A percentile compares a stretch with the other conserved stretches of the same genome.
Evolutionary conservation across 1,284 basidiomycete genomes (phyloP).

Genomic region (Ganoderma lingzhi): DNA sequence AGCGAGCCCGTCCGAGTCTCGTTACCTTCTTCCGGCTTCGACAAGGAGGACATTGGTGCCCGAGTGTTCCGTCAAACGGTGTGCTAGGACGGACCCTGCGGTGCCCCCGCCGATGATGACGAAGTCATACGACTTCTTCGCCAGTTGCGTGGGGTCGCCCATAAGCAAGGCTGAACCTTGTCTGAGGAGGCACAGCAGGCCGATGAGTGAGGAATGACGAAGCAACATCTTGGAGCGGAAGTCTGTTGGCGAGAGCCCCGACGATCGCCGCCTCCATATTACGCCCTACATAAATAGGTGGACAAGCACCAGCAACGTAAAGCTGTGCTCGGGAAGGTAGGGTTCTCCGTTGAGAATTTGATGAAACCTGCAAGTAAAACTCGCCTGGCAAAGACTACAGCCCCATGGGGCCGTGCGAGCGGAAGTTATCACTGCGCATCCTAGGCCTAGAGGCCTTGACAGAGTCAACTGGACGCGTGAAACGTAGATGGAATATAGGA

Average conservation of each 20-base stretch:
- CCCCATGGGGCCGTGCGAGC: background rate
- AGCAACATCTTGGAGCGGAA: background rate
- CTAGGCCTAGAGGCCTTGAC: background rate
- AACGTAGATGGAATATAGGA: background rate
- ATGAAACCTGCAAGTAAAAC: background rate
- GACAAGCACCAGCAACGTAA: background rate
- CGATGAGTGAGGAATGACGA: background rate
- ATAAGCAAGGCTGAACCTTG: background rate
- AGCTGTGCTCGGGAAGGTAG: slow-evolving; percentile 1
- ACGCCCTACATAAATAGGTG: background rate
- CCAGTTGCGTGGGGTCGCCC: background rate
- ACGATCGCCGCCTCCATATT: background rate
- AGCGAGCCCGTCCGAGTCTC: background rate
- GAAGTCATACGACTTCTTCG: slow-evolving; percentile 5
- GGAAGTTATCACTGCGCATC: background rate
- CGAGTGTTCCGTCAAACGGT: background rate
- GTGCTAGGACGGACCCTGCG: background rate
- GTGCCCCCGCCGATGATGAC: background rate
- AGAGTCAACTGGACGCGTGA: background rate
- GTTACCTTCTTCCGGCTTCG: background rate
- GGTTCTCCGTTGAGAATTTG: background rate
- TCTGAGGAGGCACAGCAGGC: background rate
- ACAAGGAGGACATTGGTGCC: background rate
- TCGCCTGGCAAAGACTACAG: background rate
- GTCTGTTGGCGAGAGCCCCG: background rate